These are phyloP conservation scores for Vitis cinerea DNA, from an alignment of 164 flowering plant species.

Conservation along the genomic window DNA sequence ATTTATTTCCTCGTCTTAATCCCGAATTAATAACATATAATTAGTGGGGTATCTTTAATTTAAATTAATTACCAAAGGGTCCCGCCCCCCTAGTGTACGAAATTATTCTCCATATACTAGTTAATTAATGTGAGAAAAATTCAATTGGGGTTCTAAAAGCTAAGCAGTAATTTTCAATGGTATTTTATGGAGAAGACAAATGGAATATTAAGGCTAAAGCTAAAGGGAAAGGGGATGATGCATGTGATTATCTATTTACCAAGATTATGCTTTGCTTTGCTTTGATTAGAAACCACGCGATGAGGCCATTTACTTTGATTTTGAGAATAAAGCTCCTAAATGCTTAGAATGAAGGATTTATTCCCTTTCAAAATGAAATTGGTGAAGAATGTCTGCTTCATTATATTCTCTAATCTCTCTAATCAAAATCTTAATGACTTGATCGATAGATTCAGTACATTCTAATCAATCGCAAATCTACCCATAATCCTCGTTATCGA, in stretches of 20 bases:
- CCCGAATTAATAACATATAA: not conserved
- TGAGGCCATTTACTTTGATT: constrained; percentile 14
- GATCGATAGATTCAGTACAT: not conserved
- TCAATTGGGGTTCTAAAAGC: constrained; percentile 7
- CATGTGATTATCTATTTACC: constrained; percentile 7
- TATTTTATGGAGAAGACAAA: not conserved
- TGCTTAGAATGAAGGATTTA: constrained; percentile 25
- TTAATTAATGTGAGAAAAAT: constrained; percentile 12
- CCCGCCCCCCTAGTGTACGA: constrained; percentile 5
- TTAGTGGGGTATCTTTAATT: constrained; percentile 1
- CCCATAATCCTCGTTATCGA: too few species aligned
- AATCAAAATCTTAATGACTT: constrained; percentile 2
- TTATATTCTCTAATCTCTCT: not conserved
- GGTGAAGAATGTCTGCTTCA: constrained; percentile 2
- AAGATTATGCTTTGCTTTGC: constrained; percentile 28
- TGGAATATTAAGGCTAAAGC: constrained; percentile 15
- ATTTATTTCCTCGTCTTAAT: not conserved
- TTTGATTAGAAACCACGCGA: constrained; percentile 1
- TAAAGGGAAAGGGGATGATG: constrained; percentile 15
- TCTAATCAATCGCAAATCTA: not conserved
- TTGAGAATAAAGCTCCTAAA: constrained; percentile 27
- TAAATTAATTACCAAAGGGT: not conserved
- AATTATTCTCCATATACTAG: constrained; percentile 25
- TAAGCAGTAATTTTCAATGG: not conserved
- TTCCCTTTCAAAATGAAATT: constrained; percentile 16